Evolutionary conservation across 495 filamentous ascomycete genomes (phyloP).

Genomic region (Trichoderma erinaceum): DNA sequence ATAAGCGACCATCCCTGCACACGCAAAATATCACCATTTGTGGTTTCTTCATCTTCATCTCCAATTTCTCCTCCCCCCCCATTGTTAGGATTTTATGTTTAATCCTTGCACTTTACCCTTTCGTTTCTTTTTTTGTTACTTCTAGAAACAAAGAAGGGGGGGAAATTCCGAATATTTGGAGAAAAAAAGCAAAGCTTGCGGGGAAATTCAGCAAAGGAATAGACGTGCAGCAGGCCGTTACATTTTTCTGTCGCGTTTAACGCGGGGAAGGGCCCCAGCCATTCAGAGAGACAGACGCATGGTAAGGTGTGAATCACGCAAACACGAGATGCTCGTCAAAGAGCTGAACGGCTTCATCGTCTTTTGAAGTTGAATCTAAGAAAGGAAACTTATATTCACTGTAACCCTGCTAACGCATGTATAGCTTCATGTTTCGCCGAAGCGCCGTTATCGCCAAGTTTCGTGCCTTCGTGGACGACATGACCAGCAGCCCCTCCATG

Average conservation of each 20-base stretch:
- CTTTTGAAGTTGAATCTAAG: neutral
- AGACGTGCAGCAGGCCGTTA: neutral
- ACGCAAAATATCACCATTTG: too few species aligned
- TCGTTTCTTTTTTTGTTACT: too few species aligned
- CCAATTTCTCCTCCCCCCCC: neutral
- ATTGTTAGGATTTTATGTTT: neutral
- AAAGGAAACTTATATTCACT: neutral
- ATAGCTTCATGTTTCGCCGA: constrained; percentile 13
- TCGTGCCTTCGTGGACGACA: constrained; percentile 12
- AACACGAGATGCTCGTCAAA: constrained; percentile 1
- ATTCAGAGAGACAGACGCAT: neutral
- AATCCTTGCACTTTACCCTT: neutral
- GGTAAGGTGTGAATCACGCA: neutral
- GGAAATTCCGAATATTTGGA: neutral
- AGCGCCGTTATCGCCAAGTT: constrained; percentile 10
- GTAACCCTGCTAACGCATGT: neutral
- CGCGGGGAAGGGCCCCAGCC: neutral
- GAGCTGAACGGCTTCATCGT: neutral
- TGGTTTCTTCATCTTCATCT: neutral
- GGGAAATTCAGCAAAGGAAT: constrained; percentile 4
- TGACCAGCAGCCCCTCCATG: constrained; percentile 14
- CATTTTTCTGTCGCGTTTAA: constrained; percentile 6
- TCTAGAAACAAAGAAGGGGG: too few species aligned
- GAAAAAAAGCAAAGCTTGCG: constrained; percentile 1
- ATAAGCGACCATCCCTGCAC: too few species aligned